Percentiles rank a stretch among this genome's conserved stretches.
Conservation (phyloP, 1,284 basidiomycete genomes). For the Cutaneotrichosporon dermatis region DNA sequence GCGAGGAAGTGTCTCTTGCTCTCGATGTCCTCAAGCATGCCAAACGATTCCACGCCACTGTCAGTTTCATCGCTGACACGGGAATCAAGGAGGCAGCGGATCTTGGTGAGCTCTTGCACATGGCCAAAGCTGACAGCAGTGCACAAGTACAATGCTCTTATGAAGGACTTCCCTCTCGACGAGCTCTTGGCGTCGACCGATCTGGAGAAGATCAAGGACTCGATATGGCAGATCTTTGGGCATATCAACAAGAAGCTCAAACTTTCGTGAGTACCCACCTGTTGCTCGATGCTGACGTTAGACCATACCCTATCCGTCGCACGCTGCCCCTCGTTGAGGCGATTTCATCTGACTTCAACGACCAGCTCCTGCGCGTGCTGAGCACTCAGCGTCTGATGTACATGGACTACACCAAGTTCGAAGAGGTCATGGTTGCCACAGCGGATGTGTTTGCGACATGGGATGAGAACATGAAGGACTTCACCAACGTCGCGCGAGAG, state of each 20-base stretch:
- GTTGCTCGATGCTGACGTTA: neutral
- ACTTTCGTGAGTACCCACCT: conserved; percentile 55
- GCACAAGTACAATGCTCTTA: conserved; percentile 94
- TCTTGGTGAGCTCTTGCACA: conserved; percentile 56
- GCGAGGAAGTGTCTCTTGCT: conserved; percentile 89
- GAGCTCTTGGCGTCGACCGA: conserved; percentile 94
- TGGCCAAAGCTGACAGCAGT: conserved; percentile 53
- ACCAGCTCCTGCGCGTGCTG: conserved; percentile 85
- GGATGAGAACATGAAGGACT: conserved; percentile 97
- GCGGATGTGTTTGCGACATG: conserved; percentile 84
- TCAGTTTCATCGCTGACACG: conserved; percentile 96
- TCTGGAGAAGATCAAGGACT: conserved; percentile 88
- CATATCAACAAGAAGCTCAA: conserved; percentile 95
- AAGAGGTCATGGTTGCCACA: conserved; percentile 71
- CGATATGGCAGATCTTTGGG: conserved; percentile 78
- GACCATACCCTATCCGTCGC: conserved; percentile 88
- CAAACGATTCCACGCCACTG: conserved; percentile 94
- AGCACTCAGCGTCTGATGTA: conserved; percentile 86
- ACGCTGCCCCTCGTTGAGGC: conserved; percentile 95
- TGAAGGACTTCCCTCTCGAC: conserved; percentile 98
- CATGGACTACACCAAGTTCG: conserved; percentile 90
- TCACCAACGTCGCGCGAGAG: conserved; percentile 94
- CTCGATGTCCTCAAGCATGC: conserved; percentile 94
- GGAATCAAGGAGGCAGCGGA: conserved; percentile 90
- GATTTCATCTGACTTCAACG: conserved; percentile 95